Evolutionary conservation across 257 asterid species (phyloP).

Genomic region (Galeopsis tetrahit): DNA sequence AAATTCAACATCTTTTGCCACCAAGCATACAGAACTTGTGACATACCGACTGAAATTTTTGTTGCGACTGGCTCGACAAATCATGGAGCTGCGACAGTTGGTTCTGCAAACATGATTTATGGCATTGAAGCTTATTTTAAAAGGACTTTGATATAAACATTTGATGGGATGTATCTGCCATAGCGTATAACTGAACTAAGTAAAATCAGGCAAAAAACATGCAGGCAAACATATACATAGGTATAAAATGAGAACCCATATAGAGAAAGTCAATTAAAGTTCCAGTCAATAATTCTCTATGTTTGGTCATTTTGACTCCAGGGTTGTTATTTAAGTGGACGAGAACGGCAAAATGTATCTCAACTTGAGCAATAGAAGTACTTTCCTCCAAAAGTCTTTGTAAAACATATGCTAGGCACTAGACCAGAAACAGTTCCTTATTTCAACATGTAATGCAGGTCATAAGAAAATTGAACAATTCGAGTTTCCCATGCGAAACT

Average conservation of each 20-base stretch:
- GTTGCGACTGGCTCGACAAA: constrained; percentile 73
- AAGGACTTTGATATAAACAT: background rate
- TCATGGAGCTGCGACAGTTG: constrained; percentile 78
- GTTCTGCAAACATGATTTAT: constrained; percentile 53
- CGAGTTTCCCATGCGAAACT: background rate
- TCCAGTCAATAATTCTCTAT: constrained; percentile 4
- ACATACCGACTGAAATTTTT: constrained; percentile 71
- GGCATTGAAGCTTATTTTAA: constrained; percentile 29
- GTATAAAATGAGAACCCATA: background rate
- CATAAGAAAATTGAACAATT: background rate
- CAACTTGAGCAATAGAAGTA: constrained; percentile 9
- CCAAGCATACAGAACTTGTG: constrained; percentile 20
- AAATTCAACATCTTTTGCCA: constrained; percentile 22
- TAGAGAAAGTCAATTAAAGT: background rate
- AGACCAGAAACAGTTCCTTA: constrained; percentile 18
- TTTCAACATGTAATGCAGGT: constrained; percentile 28
- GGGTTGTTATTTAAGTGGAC: background rate
- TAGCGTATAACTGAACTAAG: constrained; percentile 1
- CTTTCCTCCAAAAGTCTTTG: constrained; percentile 2
- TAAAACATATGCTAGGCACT: constrained; percentile 15
- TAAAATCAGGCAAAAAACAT: constrained; percentile 24
- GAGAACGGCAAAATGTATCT: background rate
- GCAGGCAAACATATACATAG: constrained; percentile 12
- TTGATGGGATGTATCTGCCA: constrained; percentile 16
- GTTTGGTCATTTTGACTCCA: background rate